Base-by-base conservation (phyloP, 352 stramenopile genomes). In the Globisporangium perplexum region DNA sequence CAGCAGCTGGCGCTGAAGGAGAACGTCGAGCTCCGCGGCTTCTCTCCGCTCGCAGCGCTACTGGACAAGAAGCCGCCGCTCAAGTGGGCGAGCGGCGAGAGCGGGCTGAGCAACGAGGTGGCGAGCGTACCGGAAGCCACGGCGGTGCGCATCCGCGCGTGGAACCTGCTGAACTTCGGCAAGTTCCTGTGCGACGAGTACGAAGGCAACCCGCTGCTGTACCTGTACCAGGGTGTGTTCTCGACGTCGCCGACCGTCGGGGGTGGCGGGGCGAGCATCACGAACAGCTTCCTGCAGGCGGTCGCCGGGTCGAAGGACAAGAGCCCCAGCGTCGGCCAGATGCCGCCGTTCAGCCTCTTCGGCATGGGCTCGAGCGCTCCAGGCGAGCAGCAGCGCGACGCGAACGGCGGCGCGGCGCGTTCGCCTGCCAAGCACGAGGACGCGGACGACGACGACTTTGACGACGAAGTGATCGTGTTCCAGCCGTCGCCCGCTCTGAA, bases 381-480 rank as follows among this genome's bases (percentile, higher is more conserved):
- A n/a, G n/a, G 4, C 33, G 33, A 64, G 49, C 18, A 31, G 23
- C 14, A 26, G 44, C 24, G 15, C 17, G 14, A 23, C 10, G 46
- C 46, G 15, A 33, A 28, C 33, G 18, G 26, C 26, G 7, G 10
- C 14, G 28, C 46, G 5, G 12, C 18, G 12, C 26, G 26, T 41
- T 17, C 46, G 46, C 26, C 33, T 30, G 50, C 36, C 31, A 64
- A 66, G 15, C 47, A 72, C 26, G 17, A 50, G 49, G 53, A 51
- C 47, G 72, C 83, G 36, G 72, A 77, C 0, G 77, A 85, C 0
- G 77, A 85, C 38, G 74, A 93, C 23, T 83, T 91, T 57, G 80
- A 91, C 47, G 83, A 91, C 55, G 83, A 93, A 63, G 81, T 93
- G 46, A 93, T 93, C 53, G 78, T 93, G 23, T 93, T 83, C 62